Evolutionary conservation across 2,329 filamentous ascomycete genomes (phyloP), one percentile per base, ranked within the genome.

Genomic region (Sarocladium strictum): DNA sequence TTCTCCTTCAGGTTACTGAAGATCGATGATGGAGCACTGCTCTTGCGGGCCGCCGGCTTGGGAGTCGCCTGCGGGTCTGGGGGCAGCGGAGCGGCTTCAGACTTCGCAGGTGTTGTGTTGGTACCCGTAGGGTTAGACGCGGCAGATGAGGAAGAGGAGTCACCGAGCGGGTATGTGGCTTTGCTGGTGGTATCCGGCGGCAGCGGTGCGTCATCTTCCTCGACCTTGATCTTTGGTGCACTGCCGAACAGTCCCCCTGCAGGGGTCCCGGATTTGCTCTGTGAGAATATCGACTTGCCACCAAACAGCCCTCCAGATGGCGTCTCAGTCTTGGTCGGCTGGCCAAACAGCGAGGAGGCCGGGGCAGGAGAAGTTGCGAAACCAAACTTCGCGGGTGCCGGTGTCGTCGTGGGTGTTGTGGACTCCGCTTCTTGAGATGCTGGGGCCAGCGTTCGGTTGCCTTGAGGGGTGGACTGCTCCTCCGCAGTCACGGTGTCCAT

Each of bases 161-260:
- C 75, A 49, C 75, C 77, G 37, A 79, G 59, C 51, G 72, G 67
- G 61, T 75, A 81, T 52, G 69, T 65, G 56, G 69, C 66, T 70
- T 77, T 81, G 72, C 78, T 83, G 54, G 73, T 81, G 55, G 77
- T 68, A 58, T 83, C 79, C 21, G 80, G 79, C 32, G 80, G 79
- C 3, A 83, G 67, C 55, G 80, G 79, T 21, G 62, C 66, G 56
- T 70, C 70, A 55, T 65, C 60, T 35, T 70, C 67, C 33, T 67
- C 66, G 37, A 63, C 57, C 58, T 74, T 76, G 49, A 68, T 64
- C 56, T 72, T 69, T 3, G 69, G 67, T 3, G 66, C 60, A 29
- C 57, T 57, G 12, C 64, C 63, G 54, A 52, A 52, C 6, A 37
- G 12, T n/a, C 29, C 19, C 5, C 49, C 49, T 3, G 29, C 19